Base-by-base conservation (phyloP, 2,329 filamentous ascomycete species). In the Penicillium sp. region DNA sequence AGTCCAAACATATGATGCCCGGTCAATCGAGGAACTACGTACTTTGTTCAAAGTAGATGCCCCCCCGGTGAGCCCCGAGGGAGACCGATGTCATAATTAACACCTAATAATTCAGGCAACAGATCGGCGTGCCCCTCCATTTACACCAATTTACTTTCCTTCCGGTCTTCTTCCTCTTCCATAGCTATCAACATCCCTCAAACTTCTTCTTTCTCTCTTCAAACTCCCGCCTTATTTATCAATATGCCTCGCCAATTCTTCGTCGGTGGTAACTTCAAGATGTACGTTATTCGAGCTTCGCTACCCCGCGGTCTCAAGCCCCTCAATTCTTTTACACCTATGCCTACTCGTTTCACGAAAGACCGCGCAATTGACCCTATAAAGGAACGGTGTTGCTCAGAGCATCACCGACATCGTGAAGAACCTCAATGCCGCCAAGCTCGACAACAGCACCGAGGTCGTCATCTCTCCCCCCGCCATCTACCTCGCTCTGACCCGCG, bases 191-290 rank as follows among this genome's bases (percentile, higher is more conserved):
- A 40, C 50, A 33, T 53, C 47, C 44, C 39, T 54, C 46, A 51
- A 49, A 41, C 55, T 53, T 53, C 50, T 49, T 45, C 16, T 61
- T 53, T 56, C 27, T 44, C 47, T 39, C 40, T 53, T 58, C 55
- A 31, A 25, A 25, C 41, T 34, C 33, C 36, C 31, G 29, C 31
- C 59, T 45, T 45, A 50, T 56, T 43, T 52, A 75, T 80, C 84
- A 91, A 73, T 72, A 96, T 96, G 92, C 84, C 88, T 85, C 92
- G 92, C 83, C 89, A 92, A 83, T 96, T 96, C 84, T 96, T 96
- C 78, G 90, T 96, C 78, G 92, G 92, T 79, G 92, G 92, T 76
- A 99, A 99, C 88, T 97, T 97, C 84, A 97, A 99, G 86, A 97
- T 97, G 92, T 96, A 81, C 75, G 84, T 77, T 38, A 45, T 58